Percentiles rank a stretch among this genome's conserved stretches.
Evolutionary conservation across 2,329 filamentous ascomycete species (phyloP).

Genomic region (Hymenoscyphus infarciens): DNA sequence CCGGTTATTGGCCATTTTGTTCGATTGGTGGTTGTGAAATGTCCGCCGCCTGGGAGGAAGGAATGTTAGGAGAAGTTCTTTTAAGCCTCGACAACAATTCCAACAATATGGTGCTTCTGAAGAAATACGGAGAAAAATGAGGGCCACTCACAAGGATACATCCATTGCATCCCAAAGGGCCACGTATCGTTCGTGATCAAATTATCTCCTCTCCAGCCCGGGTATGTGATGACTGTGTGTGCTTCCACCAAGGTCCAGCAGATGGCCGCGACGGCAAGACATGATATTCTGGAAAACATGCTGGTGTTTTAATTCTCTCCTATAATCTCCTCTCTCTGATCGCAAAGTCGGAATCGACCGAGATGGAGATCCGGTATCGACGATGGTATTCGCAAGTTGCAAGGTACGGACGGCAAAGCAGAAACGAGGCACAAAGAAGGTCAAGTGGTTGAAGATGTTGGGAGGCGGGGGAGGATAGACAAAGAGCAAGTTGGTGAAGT

Average conservation of each 20-base stretch:
- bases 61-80: constrained; percentile 12
- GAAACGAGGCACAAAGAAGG: not conserved
- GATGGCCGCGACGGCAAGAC: constrained; percentile 17
- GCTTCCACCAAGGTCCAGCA: constrained; percentile 35
- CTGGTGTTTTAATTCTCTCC: not conserved
- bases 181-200: constrained; percentile 37
- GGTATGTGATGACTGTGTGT: constrained; percentile 39
- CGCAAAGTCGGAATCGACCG: not conserved
- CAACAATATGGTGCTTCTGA: not conserved
- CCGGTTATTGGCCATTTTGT: constrained; percentile 88
- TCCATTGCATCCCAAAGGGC: constrained; percentile 39
- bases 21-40: constrained; percentile 72
- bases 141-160: constrained; percentile 37
- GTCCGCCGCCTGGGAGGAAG: constrained; percentile 68
- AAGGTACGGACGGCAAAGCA: not conserved
- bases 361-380: constrained; percentile 11
- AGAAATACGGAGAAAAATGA: constrained; percentile 8
- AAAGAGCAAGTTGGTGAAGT: not conserved
- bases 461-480: not conserved
- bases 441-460: too few species aligned
- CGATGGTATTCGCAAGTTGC: not conserved
- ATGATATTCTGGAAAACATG: constrained; percentile 17
- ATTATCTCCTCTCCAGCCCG: constrained; percentile 40
- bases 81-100: not conserved
- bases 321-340: not conserved